Conservation (phyloP, 352 stramenopile species). For the Globisporangium paroecandrum region DNA sequence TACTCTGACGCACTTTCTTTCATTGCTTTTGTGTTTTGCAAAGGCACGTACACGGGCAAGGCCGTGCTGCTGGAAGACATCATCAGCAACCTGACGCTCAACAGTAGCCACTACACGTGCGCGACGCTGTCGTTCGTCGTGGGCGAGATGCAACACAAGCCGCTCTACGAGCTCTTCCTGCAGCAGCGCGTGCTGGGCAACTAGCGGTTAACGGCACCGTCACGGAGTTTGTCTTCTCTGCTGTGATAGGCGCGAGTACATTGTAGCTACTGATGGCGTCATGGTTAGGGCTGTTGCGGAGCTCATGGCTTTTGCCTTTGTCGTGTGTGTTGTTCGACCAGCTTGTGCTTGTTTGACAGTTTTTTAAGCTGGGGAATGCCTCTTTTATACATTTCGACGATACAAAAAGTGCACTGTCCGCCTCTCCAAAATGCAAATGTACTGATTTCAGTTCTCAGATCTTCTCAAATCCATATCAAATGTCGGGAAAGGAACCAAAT, state of each 20-base stretch:
- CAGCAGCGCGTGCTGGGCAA: constrained; percentile 35
- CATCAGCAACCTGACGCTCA: constrained; percentile 70
- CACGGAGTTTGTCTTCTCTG: too few relatives aligned
- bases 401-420: background rate
- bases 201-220: too few relatives aligned
- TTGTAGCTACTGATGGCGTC: background rate
- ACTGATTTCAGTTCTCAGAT: background rate
- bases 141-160: constrained; percentile 79
- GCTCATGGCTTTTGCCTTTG: background rate
- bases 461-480: too few relatives aligned
- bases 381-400: background rate
- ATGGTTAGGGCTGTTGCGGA: background rate
- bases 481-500: background rate
- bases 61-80: constrained; percentile 82
- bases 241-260: too few relatives aligned
- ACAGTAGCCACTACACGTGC: constrained; percentile 66
- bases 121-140: constrained; percentile 73
- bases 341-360: background rate
- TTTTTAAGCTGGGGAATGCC: background rate
- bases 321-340: background rate
- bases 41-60: constrained; percentile 74
- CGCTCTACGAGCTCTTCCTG: constrained; percentile 59
- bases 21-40: background rate
- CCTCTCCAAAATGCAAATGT: background rate
- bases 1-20: background rate